Percentiles rank a stretch among this genome's conserved stretches.
Conservation (phyloP, 768 basidiomycete genomes). For the Mycena sanguinolenta region DNA sequence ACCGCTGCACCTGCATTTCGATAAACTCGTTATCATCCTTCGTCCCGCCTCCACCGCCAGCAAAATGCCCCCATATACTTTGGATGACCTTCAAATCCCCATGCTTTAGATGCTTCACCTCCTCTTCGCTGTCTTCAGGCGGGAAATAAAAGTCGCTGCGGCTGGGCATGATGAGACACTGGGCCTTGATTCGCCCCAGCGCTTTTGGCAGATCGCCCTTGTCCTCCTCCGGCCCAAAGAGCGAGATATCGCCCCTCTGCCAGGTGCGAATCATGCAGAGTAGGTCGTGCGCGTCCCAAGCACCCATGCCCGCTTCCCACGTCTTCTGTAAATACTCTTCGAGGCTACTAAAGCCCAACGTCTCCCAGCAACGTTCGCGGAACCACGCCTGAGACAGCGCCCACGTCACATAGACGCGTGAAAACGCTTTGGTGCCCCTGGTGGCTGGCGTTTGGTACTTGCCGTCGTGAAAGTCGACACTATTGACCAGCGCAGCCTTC, state of each 20-base stretch:
- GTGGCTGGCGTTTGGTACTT: slow-evolving; percentile 29
- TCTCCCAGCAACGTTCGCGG: slow-evolving; percentile 34
- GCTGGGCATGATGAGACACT: slow-evolving; percentile 32
- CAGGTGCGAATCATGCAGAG: slow-evolving; percentile 26
- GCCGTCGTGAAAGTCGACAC: slow-evolving; percentile 36
- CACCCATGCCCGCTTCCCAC: slow-evolving; percentile 29
- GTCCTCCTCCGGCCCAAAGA: slow-evolving; percentile 30
- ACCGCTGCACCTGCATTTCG: slow-evolving; percentile 22
- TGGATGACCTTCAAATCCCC: slow-evolving; percentile 34
- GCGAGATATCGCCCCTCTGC: slow-evolving; percentile 34
- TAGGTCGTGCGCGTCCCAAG: slow-evolving; percentile 34
- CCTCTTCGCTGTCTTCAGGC: slow-evolving; percentile 32
- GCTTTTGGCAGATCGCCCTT: slow-evolving; percentile 32
- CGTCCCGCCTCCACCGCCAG: slow-evolving; percentile 33
- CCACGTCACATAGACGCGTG: slow-evolving; percentile 36
- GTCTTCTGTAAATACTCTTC: slow-evolving; percentile 23
- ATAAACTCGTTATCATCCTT: slow-evolving; percentile 34
- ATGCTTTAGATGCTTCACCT: slow-evolving; percentile 28
- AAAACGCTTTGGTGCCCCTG: slow-evolving; percentile 34
- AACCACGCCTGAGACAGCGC: slow-evolving; percentile 37
- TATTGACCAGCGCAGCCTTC: slow-evolving; percentile 35
- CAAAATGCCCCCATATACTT: slow-evolving; percentile 38
- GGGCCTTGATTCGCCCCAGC: slow-evolving; percentile 29
- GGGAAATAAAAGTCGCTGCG: slow-evolving; percentile 35
- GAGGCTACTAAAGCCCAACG: slow-evolving; percentile 18